These are phyloP conservation scores for Microthlaspi erraticum DNA, from an alignment of 345 rosid genomes.

Conservation along the genomic window DNA sequence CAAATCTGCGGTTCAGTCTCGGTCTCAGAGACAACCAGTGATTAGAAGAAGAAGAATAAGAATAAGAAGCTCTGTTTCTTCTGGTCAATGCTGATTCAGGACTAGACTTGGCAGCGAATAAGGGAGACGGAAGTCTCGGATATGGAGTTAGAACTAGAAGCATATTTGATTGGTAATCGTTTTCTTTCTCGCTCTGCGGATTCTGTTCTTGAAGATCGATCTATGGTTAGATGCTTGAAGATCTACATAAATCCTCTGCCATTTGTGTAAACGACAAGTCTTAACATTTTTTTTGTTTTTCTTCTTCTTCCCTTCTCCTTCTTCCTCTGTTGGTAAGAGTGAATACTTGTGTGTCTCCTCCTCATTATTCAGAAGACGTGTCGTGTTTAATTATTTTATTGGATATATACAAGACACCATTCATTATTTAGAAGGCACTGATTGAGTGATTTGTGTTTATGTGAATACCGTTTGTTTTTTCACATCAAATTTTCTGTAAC, in stretches of 20 bases:
- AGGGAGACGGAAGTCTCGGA: conserved; percentile 34
- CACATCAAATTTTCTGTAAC: no score
- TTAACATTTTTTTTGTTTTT: neutral
- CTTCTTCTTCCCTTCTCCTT: conserved; percentile 11
- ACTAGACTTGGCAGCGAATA: conserved; percentile 22
- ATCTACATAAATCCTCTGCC: conserved; percentile 14
- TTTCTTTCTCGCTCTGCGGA: neutral
- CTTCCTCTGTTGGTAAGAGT: conserved; percentile 26
- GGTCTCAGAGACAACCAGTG: conserved; percentile 25
- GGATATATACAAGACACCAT: no score
- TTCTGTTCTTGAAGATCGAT: neutral
- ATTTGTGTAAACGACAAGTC: conserved; percentile 12
- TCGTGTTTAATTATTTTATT: no score
- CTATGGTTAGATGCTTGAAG: conserved; percentile 9
- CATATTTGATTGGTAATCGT: conserved; percentile 3
- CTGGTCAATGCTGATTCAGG: conserved; percentile 20
- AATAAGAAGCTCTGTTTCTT: conserved; percentile 21
- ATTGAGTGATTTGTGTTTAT: no score
- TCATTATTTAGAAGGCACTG: no score
- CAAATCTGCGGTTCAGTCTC: conserved; percentile 23
- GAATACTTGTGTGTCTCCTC: conserved; percentile 17
- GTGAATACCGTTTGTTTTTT: no score
- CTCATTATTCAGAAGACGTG: no score
- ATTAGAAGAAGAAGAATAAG: conserved; percentile 1
- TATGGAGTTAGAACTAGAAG: conserved; percentile 24